Evolutionary conservation across 192 early-diverging fungal genomes (phyloP).

Genomic region (Pilaira anomala): DNA sequence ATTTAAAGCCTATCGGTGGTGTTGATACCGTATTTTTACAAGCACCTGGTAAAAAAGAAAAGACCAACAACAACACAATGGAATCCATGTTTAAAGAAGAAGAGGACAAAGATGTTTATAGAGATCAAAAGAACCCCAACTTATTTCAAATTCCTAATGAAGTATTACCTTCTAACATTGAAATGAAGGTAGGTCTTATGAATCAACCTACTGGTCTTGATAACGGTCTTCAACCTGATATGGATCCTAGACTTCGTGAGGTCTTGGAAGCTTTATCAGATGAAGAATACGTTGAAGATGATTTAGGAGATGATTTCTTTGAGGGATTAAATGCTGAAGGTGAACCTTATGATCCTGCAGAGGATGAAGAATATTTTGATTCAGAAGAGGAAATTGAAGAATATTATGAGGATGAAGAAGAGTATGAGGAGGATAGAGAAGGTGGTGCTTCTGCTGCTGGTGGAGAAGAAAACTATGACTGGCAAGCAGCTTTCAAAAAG

Average conservation of each 20-base stretch:
- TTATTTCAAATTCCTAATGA: slow-evolving; percentile 63
- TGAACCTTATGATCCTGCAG: slow-evolving; percentile 44
- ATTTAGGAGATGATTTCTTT: slow-evolving; percentile 81
- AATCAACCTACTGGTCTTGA: slow-evolving; percentile 60
- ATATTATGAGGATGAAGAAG: slow-evolving; percentile 47
- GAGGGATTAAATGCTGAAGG: slow-evolving; percentile 69
- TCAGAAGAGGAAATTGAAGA: slow-evolving; percentile 36
- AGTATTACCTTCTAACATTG: slow-evolving; percentile 69
- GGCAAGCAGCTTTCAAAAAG: slow-evolving; percentile 58
- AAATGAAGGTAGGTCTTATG: slow-evolving; percentile 68
- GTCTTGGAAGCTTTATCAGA: slow-evolving; percentile 92
- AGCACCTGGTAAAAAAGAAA: slow-evolving; percentile 55
- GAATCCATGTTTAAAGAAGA: slow-evolving; percentile 38
- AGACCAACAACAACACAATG: slow-evolving; percentile 36
- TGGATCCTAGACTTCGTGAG: slow-evolving; percentile 83
- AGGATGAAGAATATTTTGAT: slow-evolving; percentile 62
- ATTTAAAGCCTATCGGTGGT: slow-evolving; percentile 79
- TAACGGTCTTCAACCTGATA: slow-evolving; percentile 64
- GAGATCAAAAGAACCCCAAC: slow-evolving; percentile 31
- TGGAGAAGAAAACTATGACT: slow-evolving; percentile 30
- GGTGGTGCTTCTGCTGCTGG: slow-evolving; percentile 54
- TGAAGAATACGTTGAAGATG: slow-evolving; percentile 81
- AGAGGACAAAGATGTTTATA: slow-evolving; percentile 8
- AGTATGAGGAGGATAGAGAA: slow-evolving; percentile 38
- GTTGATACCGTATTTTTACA: slow-evolving; percentile 80